Evolutionary conservation across 345 rosid species (phyloP), one percentile per base, ranked within the genome.

Genomic region (Heritiera littoralis): DNA sequence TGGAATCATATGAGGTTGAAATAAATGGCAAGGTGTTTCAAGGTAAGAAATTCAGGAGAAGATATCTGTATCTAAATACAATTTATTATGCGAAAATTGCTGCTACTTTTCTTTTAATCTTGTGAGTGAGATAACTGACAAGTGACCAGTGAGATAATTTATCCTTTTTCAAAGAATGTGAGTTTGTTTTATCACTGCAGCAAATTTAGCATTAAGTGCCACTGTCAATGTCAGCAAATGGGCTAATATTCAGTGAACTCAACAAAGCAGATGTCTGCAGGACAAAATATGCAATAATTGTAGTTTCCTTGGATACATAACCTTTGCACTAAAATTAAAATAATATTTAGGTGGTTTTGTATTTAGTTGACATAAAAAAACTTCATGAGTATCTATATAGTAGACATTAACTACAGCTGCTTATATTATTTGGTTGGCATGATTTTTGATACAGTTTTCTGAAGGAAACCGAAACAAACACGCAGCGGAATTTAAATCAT

Each of bases 1-100:
- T 94, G 98, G 97, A 94, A 85, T 96, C 99, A 8, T 88, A 94
- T 56, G 99, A 96, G 85, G 98, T 96, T 86, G 98, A 96, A 84
- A 96, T 94, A 75, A 96, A 94, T 78, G 98, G 98, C 71, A 95
- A 95, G 82, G 90, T 90, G 61, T 92, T 79, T 87, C 98, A 89
- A 88, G 99, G 98, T 95, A 91, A 45, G 81, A 8, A 72, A n/a
- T 67, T 64, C 70, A 28, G 56, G 46, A 45, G 23, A 66, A 60
- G 55, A 11, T 48, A 56, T 40, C 18, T 2, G 9, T 11, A 2
- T 49, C 49, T 15, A 67, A 66, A 8, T 7, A n/a, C 23, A 35
- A 66, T 58, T 6, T 3, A 55, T 23, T 78, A 40, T 66, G 74
- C 38, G 60, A 73, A 30, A 14, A 54, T 63, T 30, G 75, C 41